Conservation (phyloP, 306 rosid genomes). For the Cyclanthera cordifolia region DNA sequence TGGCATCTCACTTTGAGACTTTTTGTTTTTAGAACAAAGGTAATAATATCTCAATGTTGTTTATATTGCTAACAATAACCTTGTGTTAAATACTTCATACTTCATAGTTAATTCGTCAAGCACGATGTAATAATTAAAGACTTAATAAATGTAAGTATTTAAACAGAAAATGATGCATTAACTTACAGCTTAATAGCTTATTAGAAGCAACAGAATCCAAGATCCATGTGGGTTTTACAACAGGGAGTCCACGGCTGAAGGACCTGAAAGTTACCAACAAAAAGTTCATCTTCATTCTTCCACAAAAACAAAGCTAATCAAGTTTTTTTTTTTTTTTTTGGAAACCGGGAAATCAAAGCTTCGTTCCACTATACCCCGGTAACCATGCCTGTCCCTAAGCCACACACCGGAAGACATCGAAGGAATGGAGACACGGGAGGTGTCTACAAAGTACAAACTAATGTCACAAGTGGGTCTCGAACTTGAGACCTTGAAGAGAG, state of each 20-base stretch:
- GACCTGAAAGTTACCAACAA: conserved; percentile 38
- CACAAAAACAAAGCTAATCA: background rate
- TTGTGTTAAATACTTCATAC: background rate
- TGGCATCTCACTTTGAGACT: background rate
- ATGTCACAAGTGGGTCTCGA: too few species aligned
- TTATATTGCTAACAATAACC: background rate
- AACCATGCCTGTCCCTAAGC: too few species aligned
- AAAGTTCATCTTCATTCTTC: conserved; percentile 5
- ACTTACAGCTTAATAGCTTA: conserved; percentile 76
- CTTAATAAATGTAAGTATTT: background rate
- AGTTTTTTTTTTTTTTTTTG: too few species aligned
- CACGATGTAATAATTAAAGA: background rate
- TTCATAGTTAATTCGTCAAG: background rate
- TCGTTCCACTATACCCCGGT: too few species aligned
- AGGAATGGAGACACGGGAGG: too few species aligned
- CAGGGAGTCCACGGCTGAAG: conserved; percentile 82
- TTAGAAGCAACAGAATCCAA: conserved; percentile 71
- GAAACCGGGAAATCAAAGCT: too few species aligned
- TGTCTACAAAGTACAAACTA: too few species aligned
- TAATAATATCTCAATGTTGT: background rate
- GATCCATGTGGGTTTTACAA: conserved; percentile 85
- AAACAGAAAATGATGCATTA: background rate
- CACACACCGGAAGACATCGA: too few species aligned
- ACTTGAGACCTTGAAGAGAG: too few species aligned
- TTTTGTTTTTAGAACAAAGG: background rate